Percentiles rank a stretch among this genome's conserved stretches.
Evolutionary conservation across 371 early-diverging fungal genomes (phyloP).

Genomic region (Entomophthora muscae): DNA sequence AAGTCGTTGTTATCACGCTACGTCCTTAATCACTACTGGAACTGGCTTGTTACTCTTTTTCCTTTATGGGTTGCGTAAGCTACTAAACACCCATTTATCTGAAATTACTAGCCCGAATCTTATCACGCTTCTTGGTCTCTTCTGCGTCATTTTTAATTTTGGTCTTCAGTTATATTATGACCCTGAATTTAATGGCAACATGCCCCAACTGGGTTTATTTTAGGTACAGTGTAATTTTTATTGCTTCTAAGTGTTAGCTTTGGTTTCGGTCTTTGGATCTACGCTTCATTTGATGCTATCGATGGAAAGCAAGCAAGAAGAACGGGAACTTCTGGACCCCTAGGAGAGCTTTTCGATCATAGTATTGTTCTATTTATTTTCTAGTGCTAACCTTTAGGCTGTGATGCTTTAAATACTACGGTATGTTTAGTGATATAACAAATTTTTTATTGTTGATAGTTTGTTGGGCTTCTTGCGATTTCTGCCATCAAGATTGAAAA

Average conservation of each 20-base stretch:
- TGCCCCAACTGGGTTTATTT: slow-evolving; percentile 78
- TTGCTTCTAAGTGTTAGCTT: slow-evolving; percentile 11
- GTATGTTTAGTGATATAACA: slow-evolving; percentile 22
- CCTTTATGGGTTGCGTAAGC: slow-evolving; percentile 82
- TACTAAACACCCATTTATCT: background rate
- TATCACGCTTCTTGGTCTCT: slow-evolving; percentile 87
- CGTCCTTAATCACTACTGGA: slow-evolving; percentile 82
- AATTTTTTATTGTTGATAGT: too few species aligned
- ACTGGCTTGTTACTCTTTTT: slow-evolving; percentile 63
- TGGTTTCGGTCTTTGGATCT: slow-evolving; percentile 77
- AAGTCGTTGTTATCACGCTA: slow-evolving; percentile 76
- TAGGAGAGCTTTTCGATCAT: slow-evolving; percentile 92
- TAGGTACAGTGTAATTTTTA: slow-evolving; percentile 18
- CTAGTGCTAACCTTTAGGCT: slow-evolving; percentile 29
- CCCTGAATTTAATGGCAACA: slow-evolving; percentile 53
- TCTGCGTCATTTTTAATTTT: slow-evolving; percentile 68
- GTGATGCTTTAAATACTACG: slow-evolving; percentile 79
- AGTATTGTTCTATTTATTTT: slow-evolving; percentile 21
- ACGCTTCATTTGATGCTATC: slow-evolving; percentile 92
- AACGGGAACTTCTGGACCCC: slow-evolving; percentile 80
- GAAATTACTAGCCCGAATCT: slow-evolving; percentile 67
- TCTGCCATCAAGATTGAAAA: slow-evolving; percentile 51
- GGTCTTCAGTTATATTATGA: slow-evolving; percentile 35
- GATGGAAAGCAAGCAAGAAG: slow-evolving; percentile 97
- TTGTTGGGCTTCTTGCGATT: slow-evolving; percentile 34